Evolutionary conservation across 768 basidiomycete species (phyloP).

Genomic region (Suillus luteus): DNA sequence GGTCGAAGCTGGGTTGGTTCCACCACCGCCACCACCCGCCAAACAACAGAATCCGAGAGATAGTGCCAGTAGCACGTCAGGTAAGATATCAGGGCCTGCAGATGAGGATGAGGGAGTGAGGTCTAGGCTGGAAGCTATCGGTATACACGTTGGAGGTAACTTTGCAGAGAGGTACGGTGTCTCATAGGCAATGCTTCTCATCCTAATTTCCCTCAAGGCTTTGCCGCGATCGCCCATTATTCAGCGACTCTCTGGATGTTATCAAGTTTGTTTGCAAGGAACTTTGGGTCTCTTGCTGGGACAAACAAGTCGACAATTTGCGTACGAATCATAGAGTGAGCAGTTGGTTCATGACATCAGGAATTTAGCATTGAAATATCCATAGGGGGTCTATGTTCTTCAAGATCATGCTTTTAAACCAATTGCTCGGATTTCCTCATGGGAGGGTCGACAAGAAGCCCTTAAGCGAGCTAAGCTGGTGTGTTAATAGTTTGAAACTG

Average conservation of each 20-base stretch:
- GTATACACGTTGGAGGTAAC: conserved; percentile 83
- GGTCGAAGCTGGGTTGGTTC: conserved; percentile 75
- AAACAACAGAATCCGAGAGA: conserved; percentile 38
- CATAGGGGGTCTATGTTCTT: conserved; percentile 87
- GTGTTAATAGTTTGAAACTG: conserved; percentile 21
- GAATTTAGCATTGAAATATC: neutral
- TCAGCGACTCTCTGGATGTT: conserved; percentile 82
- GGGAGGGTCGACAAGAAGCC: conserved; percentile 75
- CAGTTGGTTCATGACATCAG: conserved; percentile 14
- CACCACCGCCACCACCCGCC: conserved; percentile 46
- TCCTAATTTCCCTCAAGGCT: conserved; percentile 48
- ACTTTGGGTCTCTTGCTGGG: conserved; percentile 89
- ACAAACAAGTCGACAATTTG: conserved; percentile 94
- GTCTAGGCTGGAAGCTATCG: conserved; percentile 77
- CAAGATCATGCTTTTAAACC: conserved; percentile 93
- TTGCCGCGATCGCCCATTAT: conserved; percentile 71
- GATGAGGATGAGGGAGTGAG: conserved; percentile 75
- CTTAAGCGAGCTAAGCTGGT: conserved; percentile 73
- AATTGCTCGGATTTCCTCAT: conserved; percentile 76
- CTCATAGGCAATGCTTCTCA: neutral
- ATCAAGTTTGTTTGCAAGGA: conserved; percentile 98
- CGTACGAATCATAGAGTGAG: conserved; percentile 91
- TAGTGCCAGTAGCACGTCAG: conserved; percentile 34
- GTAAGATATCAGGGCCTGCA: conserved; percentile 21
- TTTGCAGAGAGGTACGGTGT: conserved; percentile 76